Conservation (phyloP, 108 stramenopile species). For the Fragilariopsis cylindrus region DNA sequence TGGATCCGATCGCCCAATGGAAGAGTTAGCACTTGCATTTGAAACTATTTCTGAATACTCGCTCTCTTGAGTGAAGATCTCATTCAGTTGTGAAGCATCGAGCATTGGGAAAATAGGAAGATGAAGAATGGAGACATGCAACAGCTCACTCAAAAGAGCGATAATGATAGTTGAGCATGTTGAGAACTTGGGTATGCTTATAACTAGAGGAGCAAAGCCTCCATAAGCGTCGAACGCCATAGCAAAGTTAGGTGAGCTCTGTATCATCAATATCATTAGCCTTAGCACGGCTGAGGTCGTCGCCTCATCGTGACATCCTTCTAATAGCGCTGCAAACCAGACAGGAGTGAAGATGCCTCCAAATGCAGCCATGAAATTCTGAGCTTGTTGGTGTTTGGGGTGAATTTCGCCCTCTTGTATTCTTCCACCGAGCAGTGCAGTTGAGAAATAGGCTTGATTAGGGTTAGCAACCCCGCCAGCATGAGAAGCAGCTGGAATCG, state of each 20-base stretch:
- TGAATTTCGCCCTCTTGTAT: constrained; percentile 49
- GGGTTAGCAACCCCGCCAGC: constrained; percentile 73
- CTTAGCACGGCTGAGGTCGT: constrained; percentile 80
- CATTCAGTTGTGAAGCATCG: constrained; percentile 74
- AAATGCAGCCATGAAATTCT: constrained; percentile 85
- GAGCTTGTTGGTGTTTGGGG: constrained; percentile 83
- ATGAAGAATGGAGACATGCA: constrained; percentile 80
- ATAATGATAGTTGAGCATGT: constrained; percentile 79
- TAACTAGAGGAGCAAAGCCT: constrained; percentile 82
- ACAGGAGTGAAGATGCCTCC: constrained; percentile 84
- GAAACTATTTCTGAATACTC: constrained; percentile 39
- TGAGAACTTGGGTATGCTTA: constrained; percentile 86
- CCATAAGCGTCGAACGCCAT: constrained; percentile 71
- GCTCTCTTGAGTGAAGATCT: constrained; percentile 74
- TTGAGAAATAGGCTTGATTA: constrained; percentile 64
- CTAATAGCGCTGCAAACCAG: constrained; percentile 89
- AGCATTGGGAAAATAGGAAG: constrained; percentile 72
- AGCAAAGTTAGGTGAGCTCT: constrained; percentile 76
- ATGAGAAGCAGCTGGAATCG: constrained; percentile 52
- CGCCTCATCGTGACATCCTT: constrained; percentile 88
- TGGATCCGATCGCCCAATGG: constrained; percentile 52
- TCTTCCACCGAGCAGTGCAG: constrained; percentile 38
- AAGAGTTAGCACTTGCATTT: constrained; percentile 27
- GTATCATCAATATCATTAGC: constrained; percentile 88
- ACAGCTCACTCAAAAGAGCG: constrained; percentile 78